phyloP scores from a whole-genome alignment of 1,139 yeast genomes.

The Zhuliangozyma parablackwelliae region DNA sequence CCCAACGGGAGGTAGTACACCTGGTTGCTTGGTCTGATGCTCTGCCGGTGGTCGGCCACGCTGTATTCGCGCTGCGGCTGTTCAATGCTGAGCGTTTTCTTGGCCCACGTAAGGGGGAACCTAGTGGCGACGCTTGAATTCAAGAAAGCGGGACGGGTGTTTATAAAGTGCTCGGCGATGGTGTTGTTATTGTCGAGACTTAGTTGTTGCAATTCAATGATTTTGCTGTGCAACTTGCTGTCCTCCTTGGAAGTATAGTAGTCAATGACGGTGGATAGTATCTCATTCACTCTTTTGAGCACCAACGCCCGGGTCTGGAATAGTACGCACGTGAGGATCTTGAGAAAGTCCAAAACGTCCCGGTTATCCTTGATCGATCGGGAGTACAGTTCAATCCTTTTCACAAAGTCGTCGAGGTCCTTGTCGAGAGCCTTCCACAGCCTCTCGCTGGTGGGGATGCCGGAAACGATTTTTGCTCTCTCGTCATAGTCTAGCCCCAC shows the following conservation, averaged over 20 bases:
- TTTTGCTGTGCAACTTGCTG: conserved; percentile 14
- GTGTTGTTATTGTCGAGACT: conserved; percentile 20
- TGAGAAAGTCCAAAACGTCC: conserved; percentile 19
- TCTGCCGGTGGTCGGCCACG: conserved; percentile 5
- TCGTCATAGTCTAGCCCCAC: conserved; percentile 35
- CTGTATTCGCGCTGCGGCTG: conserved; percentile 7
- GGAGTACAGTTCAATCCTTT: conserved; percentile 15
- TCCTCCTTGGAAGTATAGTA: conserved; percentile 17
- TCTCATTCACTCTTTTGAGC: conserved; percentile 24
- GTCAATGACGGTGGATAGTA: conserved; percentile 21
- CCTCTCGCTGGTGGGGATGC: conserved; percentile 28
- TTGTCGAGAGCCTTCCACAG: conserved; percentile 30
- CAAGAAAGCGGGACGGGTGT: conserved; percentile 24
- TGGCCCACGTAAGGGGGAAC: conserved; percentile 34
- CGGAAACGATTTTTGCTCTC: conserved; percentile 21
- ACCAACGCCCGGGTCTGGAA: conserved; percentile 27
- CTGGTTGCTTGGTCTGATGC: conserved; percentile 17
- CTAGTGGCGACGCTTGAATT: conserved; percentile 24
- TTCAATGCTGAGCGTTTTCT: conserved; percentile 15
- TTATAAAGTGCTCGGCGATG: conserved; percentile 21
- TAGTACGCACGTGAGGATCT: conserved; percentile 27
- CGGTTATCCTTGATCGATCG: conserved; percentile 12
- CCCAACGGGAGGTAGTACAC: conserved; percentile 37
- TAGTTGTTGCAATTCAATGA: conserved; percentile 26
- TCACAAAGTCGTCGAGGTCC: conserved; percentile 22